Evolutionary conservation across 805 yeast genomes (phyloP), one percentile per base, ranked within the genome.

Genomic region (Kluyveromyces siamensis): DNA sequence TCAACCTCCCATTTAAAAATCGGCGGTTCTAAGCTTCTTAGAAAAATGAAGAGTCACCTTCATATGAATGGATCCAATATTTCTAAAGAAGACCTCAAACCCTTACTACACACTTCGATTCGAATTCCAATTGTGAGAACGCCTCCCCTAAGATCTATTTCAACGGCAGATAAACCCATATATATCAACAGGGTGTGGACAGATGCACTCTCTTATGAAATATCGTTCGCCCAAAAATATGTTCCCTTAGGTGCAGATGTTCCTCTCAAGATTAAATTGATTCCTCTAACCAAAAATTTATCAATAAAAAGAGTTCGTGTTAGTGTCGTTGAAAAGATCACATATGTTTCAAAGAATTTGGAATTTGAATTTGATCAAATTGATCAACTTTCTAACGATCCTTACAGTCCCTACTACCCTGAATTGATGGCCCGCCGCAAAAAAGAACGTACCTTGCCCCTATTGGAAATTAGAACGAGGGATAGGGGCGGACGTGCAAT

Each of bases 121-220:
- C 63, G 65, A 21, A 47, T 72, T 10, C 62, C 61, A 21, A 53
- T 71, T 13, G 58, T 73, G 1, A 65, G 77, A 51, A 68, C 70
- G 0, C 76, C 76, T 2, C 76, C 76, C 6, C 55, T 59, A 8
- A 52, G 55, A 6, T 70, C 72, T 1, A 51, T 63, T 1, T 64
- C 72, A 0, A 69, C 74, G 1, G 67, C 68, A 6, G 83, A 84
- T 59, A 86, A 84, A 59, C 88, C 95, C 0, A 76, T 86, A 16
- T 84, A 81, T 61, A 87, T 86, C 36, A 84, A 83, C 60, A 73
- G 86, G 52, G 73, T 80, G 1, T 86, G 93, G 93, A 79, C 80
- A 55, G 82, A 84, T 48, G 63, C 87, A 0, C 65, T 86, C 37
- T 80, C 80, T 48, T 86, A 86, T 63, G 84, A 84, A 53, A 74